Evolutionary conservation across 306 rosid genomes (phyloP), one percentile per base, ranked within the genome.

Genomic region (Sphenostylis stenocarpa): DNA sequence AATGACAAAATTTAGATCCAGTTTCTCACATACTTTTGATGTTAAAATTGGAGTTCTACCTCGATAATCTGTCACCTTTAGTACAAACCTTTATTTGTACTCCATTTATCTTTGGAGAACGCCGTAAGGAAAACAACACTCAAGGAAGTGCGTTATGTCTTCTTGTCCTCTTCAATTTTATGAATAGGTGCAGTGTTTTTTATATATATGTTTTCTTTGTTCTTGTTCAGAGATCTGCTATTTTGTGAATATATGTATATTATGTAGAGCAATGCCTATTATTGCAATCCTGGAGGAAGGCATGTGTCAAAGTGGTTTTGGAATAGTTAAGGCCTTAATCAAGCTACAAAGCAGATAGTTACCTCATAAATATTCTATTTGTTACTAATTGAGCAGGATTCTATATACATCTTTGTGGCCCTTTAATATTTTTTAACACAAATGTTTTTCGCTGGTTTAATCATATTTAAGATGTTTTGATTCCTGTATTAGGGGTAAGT

Each of bases 281-380:
- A 48, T 9, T 28, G 61, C 16, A 28, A 63, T 62, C 39, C 19
- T 15, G 36, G 28, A 10, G 44, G 20, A 33, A 26, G 36, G 65
- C 41, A 2, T 39, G 49, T 45, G 21, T 55, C 15, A 24, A 44
- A 57, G 34, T 48, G 55, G 21, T 60, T 67, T 60, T 43, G 55
- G 26, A 41, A 33, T 84, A 16, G 61, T 73, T 81, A 48, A 39
- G 78, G 58, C 67, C 70, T 55, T 24, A 34, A 19, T 70, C 38
- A 19, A 29, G 64, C 34, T 58, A 34, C n/a, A 66, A 4, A 33
- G 71, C 61, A 12, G 66, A n/a, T 76, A 5, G 19, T 67, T n/a
- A 7, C 51, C 44, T 19, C 44, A 11, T 44, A 19, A 45, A 47
- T 16, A 31, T 28, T 44, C n/a, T 17, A 47, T 56, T 63, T 63